Conservation (phyloP, 2,329 filamentous ascomycete genomes). For the Cadophora malorum region DNA sequence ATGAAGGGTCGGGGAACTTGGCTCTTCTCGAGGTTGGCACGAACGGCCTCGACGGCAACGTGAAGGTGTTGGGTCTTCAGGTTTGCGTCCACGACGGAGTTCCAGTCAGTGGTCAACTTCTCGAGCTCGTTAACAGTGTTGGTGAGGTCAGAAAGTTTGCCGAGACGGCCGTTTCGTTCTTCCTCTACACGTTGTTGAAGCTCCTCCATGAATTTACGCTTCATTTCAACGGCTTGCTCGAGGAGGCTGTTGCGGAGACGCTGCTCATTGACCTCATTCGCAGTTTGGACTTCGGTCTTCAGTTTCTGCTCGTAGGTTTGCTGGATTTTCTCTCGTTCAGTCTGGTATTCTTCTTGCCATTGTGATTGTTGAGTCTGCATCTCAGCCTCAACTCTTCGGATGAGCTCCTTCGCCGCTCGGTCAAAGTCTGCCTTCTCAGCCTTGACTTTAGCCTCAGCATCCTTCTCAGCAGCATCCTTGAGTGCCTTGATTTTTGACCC, state of each 20-base stretch:
- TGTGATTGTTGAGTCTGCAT: slow-evolving; percentile 81
- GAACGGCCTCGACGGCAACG: slow-evolving; percentile 92
- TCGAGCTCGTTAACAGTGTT: slow-evolving; percentile 82
- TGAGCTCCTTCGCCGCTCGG: slow-evolving; percentile 83
- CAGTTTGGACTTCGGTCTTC: slow-evolving; percentile 77
- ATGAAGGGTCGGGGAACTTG: slow-evolving; percentile 83
- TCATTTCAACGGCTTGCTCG: slow-evolving; percentile 88
- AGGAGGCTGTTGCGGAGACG: slow-evolving; percentile 83
- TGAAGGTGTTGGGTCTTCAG: slow-evolving; percentile 95
- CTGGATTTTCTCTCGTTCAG: slow-evolving; percentile 81
- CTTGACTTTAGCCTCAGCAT: slow-evolving; percentile 71
- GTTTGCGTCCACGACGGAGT: slow-evolving; percentile 86
- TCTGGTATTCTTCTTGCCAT: slow-evolving; percentile 88
- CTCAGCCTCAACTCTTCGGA: slow-evolving; percentile 83
- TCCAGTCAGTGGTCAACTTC: slow-evolving; percentile 87
- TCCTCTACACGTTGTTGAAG: slow-evolving; percentile 84
- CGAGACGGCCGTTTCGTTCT: slow-evolving; percentile 85
- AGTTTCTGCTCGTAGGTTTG: slow-evolving; percentile 81
- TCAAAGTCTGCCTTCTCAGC: slow-evolving; percentile 78
- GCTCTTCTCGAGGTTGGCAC: slow-evolving; percentile 78
- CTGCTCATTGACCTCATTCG: slow-evolving; percentile 81
- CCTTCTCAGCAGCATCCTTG: slow-evolving; percentile 72
- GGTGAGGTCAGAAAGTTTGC: slow-evolving; percentile 82
- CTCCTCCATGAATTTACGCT: slow-evolving; percentile 81
- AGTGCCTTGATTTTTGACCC: slow-evolving; percentile 78